Conservation (phyloP, 2,329 filamentous ascomycete species). For the Epichloe amarillans region DNA sequence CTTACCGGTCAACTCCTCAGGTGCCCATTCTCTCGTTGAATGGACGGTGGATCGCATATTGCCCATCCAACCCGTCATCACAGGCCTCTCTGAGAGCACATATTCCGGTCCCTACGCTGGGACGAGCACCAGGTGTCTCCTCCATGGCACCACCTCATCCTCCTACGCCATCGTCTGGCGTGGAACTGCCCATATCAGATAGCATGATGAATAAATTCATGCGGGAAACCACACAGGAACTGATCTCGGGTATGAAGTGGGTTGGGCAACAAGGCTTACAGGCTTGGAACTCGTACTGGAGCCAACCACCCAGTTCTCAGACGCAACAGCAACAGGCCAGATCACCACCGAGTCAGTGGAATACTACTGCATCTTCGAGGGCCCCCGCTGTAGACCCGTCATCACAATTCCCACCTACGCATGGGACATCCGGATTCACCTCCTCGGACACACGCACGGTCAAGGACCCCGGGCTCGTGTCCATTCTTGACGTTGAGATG, state of each 20-base stretch:
- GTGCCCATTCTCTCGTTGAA: constrained; percentile 56
- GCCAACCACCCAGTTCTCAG: constrained; percentile 32
- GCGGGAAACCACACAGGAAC: constrained; percentile 65
- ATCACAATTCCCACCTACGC: constrained; percentile 59
- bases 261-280: constrained; percentile 64
- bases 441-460: constrained; percentile 35
- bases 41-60: constrained; percentile 66
- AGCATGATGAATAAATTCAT: constrained; percentile 64
- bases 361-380: constrained; percentile 19
- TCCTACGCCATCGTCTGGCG: constrained; percentile 50
- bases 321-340: constrained; percentile 29
- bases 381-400: constrained; percentile 31
- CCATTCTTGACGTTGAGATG: constrained; percentile 56
- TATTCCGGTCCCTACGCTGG: constrained; percentile 41
- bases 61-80: constrained; percentile 58
- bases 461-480: constrained; percentile 61
- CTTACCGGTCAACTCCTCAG: constrained; percentile 30
- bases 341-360: constrained; percentile 36
- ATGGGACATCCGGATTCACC: constrained; percentile 35
- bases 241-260: constrained; percentile 63
- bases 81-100: constrained; percentile 55
- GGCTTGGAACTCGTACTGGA: constrained; percentile 73
- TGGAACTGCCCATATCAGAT: constrained; percentile 60
- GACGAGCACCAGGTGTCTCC: constrained; percentile 41
- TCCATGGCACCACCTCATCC: constrained; percentile 56